Evolutionary conservation across 306 rosid species (phyloP).

Genomic region (Cucumis melo): DNA sequence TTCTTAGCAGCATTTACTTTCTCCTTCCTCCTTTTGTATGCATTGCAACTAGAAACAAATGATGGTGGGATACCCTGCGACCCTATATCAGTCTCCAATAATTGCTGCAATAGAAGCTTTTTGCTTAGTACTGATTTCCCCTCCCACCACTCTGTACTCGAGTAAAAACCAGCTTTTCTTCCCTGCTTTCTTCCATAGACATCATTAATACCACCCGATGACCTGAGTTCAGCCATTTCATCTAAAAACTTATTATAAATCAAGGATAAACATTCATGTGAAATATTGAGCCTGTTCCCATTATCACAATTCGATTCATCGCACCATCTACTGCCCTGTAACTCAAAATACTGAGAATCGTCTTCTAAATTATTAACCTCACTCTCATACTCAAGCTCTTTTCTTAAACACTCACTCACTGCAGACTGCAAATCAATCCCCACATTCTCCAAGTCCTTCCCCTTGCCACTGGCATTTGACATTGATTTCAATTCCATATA

Average conservation of each 20-base stretch:
- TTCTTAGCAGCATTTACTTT: constrained; percentile 51
- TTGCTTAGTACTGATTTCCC: constrained; percentile 65
- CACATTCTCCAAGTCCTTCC: constrained; percentile 12
- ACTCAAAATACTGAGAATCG: constrained; percentile 22
- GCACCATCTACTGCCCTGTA: neutral
- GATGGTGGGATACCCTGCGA: constrained; percentile 62
- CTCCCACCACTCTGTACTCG: constrained; percentile 61
- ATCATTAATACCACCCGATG: constrained; percentile 12
- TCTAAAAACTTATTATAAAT: constrained; percentile 27
- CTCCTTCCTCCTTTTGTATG: constrained; percentile 37
- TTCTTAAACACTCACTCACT: constrained; percentile 34
- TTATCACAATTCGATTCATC: neutral
- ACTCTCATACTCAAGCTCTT: constrained; percentile 13
- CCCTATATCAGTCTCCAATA: constrained; percentile 62
- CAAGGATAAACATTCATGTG: constrained; percentile 52
- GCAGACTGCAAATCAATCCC: constrained; percentile 38
- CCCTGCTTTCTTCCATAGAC: constrained; percentile 13
- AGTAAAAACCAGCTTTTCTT: constrained; percentile 13
- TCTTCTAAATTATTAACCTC: constrained; percentile 10
- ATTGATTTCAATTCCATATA: constrained; percentile 67
- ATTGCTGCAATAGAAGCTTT: constrained; percentile 41
- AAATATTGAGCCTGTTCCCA: constrained; percentile 26
- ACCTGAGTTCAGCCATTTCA: constrained; percentile 10
- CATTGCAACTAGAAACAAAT: constrained; percentile 32
- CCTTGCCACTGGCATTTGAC: constrained; percentile 22